Base-by-base conservation (phyloP, 129 eudicot genomes). In the Ambrosia artemisiifolia region DNA sequence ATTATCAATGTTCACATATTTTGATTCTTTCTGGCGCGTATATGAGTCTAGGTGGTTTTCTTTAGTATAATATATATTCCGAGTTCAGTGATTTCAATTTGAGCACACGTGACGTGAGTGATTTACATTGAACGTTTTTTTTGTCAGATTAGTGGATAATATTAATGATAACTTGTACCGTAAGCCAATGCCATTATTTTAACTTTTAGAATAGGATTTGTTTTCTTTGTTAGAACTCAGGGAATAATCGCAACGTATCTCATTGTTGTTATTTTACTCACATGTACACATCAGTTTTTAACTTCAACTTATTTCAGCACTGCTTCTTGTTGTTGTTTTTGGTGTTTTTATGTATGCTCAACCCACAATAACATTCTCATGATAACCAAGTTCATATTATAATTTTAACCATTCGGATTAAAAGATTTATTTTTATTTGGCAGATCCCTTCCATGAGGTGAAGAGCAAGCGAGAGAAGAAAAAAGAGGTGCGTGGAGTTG, bases 391-490 rank as follows among this genome's bases (percentile, higher is more conserved):
- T 61, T 5, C 11, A n/a, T 61, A 9, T 4, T 33, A 61, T 30
- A 33, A 40, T 28, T 42, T 61, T 18, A 33, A 65, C 24, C 43
- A 61, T 88, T 28, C 16, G 36, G 30, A 78, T 66, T 19, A 53
- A 43, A 30, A 54, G 47, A 67, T 61, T 61, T 46, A n/a, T 33
- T 12, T 78, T 50, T 20, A 48, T 69, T 74, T 20, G 82, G 56
- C 77, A 91, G 97, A 88, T 91, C 85, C 96, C 64, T 91, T 91
- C 67, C 93, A 81, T 19, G 97, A 91, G 85, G 97, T 91, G 87
- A 91, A 91, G 96, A 91, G 93, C 88, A 91, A 91, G 74, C 87
- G 97, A 66, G 97, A 91, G 80, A 91, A 91, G 97, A 91, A 88
- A 83, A 91, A 91, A 76, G 97, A 91, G 96, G 97, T 91, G 80